These are phyloP conservation scores for Alternaria metachromatica DNA, from an alignment of 2,329 filamentous ascomycete species.

Conservation along the genomic window DNA sequence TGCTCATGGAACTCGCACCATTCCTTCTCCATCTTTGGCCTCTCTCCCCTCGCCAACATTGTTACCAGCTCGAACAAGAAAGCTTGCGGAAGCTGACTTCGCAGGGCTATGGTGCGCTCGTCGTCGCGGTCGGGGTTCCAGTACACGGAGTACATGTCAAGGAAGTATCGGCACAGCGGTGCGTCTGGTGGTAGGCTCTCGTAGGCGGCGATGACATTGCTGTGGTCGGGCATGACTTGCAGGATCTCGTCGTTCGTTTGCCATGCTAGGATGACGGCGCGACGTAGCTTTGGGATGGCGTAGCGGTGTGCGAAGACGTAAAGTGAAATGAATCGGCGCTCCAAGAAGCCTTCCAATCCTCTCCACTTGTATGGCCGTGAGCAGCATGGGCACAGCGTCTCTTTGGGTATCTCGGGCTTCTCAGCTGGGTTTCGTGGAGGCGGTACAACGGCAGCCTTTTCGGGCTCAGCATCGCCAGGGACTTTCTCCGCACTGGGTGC, in stretches of 20 bases:
- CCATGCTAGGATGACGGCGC: conserved; percentile 43
- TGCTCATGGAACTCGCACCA: conserved; percentile 49
- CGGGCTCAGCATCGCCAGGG: conserved; percentile 37
- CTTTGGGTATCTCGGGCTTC: conserved; percentile 44
- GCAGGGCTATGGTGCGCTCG: conserved; percentile 37
- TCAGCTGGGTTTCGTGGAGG: conserved; percentile 40
- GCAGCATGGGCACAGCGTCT: conserved; percentile 46
- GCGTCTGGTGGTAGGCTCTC: conserved; percentile 39
- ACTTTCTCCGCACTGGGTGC: conserved; percentile 37
- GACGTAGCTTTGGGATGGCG: conserved; percentile 41
- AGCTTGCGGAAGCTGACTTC: conserved; percentile 43
- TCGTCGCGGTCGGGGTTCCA: conserved; percentile 46
- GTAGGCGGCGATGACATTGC: conserved; percentile 46
- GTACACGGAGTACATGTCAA: conserved; percentile 47
- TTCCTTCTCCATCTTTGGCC: conserved; percentile 45
- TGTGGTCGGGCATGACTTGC: conserved; percentile 47
- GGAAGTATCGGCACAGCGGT: conserved; percentile 43
- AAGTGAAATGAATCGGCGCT: conserved; percentile 45
- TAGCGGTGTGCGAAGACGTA: conserved; percentile 45
- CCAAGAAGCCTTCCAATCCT: conserved; percentile 45
- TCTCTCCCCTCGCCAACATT: conserved; percentile 39
- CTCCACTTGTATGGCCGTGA: conserved; percentile 47
- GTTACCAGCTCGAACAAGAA: conserved; percentile 46
- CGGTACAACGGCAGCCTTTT: conserved; percentile 27
- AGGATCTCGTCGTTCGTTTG: conserved; percentile 46